Evolutionary conservation across 2,329 filamentous ascomycete species (phyloP), one percentile per base, ranked within the genome.

Genomic region (Hymenoscyphus infarciens): DNA sequence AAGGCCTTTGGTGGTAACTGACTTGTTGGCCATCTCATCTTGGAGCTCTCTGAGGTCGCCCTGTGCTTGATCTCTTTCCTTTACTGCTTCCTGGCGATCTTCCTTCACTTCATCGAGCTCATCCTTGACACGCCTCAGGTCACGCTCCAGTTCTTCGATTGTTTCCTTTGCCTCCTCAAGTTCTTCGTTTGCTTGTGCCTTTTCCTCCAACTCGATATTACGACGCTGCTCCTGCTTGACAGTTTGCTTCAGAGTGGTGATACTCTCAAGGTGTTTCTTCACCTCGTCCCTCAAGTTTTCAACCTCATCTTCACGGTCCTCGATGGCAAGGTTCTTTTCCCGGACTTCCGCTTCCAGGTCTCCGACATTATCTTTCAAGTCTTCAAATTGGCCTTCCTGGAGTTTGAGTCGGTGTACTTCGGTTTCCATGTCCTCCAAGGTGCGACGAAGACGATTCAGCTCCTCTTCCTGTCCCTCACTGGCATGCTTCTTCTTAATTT

Each of bases 1-100:
- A 8, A 91, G 80, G 1, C 88, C 89, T 72, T 90, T 92, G 13
- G 88, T 90, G 60, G 86, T 85, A 42, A 92, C 82, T 0, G 90
- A 93, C 69, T 92, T 92, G 75, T 93, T 88, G 25, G 88, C 83
- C 82, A 92, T 85, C 70, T 92, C 90, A 60, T 91, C 88, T 65
- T 90, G 88, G 27, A 92, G 79, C 70, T 88, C 85, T 68, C 87
- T 81, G 16, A 88, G 77, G 63, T 88, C 82, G 6, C 76, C 77
- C 68, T 87, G 83, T 1, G 85, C 85, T 33, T 82, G 80, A 25
- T 84, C 78, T 67, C 83, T 85, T 61, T 86, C 80, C 1, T 77
- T 72, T 7, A 81, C 64, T 0, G 85, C 84, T 59, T 83, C 79
- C 42, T 85, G 77, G 19, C 83, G 75, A 67, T 82, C 82, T 13